Evolutionary conservation across 176 grass and related monocot genomes (phyloP).

Genomic region (Musa itinerans): DNA sequence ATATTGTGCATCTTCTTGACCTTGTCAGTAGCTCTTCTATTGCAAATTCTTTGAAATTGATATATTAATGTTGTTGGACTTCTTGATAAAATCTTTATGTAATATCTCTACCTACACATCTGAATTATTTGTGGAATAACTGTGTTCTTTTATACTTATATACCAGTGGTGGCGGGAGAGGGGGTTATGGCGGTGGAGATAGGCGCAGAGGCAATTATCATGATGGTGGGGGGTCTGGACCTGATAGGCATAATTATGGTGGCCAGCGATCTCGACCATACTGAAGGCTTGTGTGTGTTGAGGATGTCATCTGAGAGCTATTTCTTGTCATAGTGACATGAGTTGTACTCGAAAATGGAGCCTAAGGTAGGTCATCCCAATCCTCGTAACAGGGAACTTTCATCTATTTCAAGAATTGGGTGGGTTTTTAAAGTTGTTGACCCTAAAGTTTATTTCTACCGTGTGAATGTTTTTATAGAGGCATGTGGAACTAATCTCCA

Average conservation of each 20-base stretch:
- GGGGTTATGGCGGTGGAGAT: slow-evolving; percentile 67
- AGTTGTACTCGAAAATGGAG: slow-evolving; percentile 59
- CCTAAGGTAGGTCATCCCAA: slow-evolving; percentile 65
- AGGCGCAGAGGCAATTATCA: slow-evolving; percentile 77
- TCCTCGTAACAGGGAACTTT: slow-evolving; percentile 28
- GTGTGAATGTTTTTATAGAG: slow-evolving; percentile 79
- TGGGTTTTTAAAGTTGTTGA: slow-evolving; percentile 31
- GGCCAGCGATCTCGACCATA: slow-evolving; percentile 79
- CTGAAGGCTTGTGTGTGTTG: slow-evolving; percentile 69
- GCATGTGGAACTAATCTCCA: slow-evolving; percentile 69
- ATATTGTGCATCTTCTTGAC: no score
- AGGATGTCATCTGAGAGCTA: slow-evolving; percentile 68
- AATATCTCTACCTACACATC: not conserved
- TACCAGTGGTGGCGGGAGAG: slow-evolving; percentile 43
- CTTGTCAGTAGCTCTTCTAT: no score
- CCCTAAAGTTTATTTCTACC: slow-evolving; percentile 56
- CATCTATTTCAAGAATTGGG: slow-evolving; percentile 41
- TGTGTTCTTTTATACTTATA: not conserved
- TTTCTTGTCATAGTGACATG: slow-evolving; percentile 69
- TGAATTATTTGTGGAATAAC: not conserved
- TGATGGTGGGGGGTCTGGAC: slow-evolving; percentile 74
- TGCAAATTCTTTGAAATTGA: no score
- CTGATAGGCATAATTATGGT: slow-evolving; percentile 74
- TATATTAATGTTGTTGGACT: not conserved
- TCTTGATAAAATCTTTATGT: not conserved